These are phyloP conservation scores for Bacidia rubella DNA, from an alignment of 495 filamentous ascomycete species.

Conservation along the genomic window DNA sequence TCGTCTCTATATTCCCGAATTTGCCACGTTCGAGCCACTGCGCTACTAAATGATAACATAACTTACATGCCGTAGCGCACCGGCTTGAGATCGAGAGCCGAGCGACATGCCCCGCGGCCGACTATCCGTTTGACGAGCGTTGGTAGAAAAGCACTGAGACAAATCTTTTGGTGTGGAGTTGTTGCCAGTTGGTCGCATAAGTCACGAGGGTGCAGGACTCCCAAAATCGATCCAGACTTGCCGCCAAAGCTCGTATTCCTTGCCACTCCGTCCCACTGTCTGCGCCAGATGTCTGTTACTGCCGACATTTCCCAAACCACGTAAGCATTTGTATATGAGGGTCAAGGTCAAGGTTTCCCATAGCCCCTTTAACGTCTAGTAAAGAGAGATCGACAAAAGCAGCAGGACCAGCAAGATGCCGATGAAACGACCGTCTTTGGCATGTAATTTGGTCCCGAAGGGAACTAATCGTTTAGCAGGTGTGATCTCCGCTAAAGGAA, in stretches of 20 bases:
- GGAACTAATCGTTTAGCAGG: no score
- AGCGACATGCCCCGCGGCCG: no score
- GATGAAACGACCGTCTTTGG: constrained; percentile 1
- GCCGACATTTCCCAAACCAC: background rate
- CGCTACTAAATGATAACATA: no score
- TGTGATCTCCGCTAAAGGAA: constrained; percentile 5
- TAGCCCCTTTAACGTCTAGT: no score
- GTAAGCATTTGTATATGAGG: no score
- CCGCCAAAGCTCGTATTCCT: background rate
- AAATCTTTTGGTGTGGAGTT: no score
- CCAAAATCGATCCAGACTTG: background rate
- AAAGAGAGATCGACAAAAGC: background rate
- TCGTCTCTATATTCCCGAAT: no score
- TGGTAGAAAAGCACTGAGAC: background rate
- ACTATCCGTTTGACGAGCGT: background rate
- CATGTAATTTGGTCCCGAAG: constrained; percentile 6
- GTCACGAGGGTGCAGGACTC: background rate
- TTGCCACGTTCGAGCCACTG: no score
- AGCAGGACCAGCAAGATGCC: background rate
- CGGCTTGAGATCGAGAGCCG: no score
- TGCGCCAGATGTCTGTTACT: no score
- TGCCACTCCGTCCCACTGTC: background rate
- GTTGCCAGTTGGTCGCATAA: background rate
- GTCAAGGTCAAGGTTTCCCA: no score
- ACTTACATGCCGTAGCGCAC: no score